Percentiles rank a stretch among this genome's conserved stretches.
Evolutionary conservation across 257 asterid species (phyloP).

Genomic region (Jaltomata sinuosa): DNA sequence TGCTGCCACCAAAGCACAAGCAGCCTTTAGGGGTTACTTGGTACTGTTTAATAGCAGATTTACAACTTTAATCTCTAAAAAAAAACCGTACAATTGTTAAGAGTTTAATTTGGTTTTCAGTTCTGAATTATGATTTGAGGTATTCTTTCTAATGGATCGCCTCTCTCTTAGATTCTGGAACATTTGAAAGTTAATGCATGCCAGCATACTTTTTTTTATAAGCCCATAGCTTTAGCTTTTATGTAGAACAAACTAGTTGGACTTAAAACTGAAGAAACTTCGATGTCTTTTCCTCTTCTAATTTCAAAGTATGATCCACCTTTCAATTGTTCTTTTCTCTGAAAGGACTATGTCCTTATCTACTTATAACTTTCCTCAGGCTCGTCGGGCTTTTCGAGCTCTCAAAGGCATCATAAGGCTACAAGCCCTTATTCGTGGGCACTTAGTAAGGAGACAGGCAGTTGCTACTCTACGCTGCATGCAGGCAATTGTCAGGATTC

Average conservation of each 20-base stretch:
- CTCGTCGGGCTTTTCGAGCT: conserved; percentile 29
- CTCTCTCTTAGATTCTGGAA: background rate
- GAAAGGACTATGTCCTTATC: background rate
- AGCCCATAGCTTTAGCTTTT: background rate
- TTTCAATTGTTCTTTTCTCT: background rate
- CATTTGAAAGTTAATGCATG: background rate
- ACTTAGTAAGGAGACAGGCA: conserved; percentile 50
- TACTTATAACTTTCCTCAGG: conserved; percentile 14
- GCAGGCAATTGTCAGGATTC: conserved; percentile 40
- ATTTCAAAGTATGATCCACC: background rate
- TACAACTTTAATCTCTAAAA: background rate
- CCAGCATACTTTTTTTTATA: background rate
- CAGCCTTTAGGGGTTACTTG: conserved; percentile 29
- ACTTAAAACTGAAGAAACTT: background rate
- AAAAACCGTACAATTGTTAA: no score
- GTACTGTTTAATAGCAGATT: conserved; percentile 8
- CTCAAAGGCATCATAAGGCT: conserved; percentile 40
- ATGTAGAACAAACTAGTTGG: background rate
- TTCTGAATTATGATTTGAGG: background rate
- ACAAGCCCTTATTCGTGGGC: conserved; percentile 42
- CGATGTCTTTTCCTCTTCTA: background rate
- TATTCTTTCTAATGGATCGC: background rate
- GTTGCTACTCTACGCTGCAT: conserved; percentile 32
- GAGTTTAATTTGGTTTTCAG: background rate
- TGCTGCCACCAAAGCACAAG: conserved; percentile 37